These are phyloP conservation scores for Hymenotorrendiella dingleyae DNA, from an alignment of 2,329 filamentous ascomycete species.

Conservation along the genomic window DNA sequence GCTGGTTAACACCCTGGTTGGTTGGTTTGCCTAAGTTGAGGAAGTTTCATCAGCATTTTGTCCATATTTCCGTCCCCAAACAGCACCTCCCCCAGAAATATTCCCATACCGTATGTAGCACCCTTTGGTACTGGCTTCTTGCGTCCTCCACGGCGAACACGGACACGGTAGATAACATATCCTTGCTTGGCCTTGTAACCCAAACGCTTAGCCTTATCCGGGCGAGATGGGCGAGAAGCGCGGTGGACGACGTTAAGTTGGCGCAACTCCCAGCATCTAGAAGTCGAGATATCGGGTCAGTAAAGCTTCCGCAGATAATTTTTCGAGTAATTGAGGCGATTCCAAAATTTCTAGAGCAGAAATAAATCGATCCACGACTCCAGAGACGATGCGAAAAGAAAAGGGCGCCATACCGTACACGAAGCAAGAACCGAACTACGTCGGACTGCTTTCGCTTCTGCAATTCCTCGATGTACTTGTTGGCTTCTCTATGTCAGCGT, in stretches of 20 bases:
- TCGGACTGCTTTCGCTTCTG: slow-evolving; percentile 99
- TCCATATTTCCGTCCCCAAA: slow-evolving; percentile 9
- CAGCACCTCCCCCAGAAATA: not conserved
- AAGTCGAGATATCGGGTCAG: too few species aligned
- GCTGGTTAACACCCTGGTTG: slow-evolving; percentile 99
- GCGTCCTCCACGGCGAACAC: slow-evolving; percentile 96
- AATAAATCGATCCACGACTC: too few species aligned
- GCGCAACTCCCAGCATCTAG: slow-evolving; percentile 99
- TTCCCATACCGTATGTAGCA: slow-evolving; percentile 89
- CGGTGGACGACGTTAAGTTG: slow-evolving; percentile 99
- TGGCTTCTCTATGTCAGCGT: too few species aligned
- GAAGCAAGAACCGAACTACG: slow-evolving; percentile 99
- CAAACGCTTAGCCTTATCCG: slow-evolving; percentile 99
- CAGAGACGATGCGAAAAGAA: too few species aligned
- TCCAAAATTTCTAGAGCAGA: too few species aligned
- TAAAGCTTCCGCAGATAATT: slow-evolving; percentile 78
- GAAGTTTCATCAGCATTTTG: slow-evolving; percentile 2
- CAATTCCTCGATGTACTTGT: slow-evolving; percentile 99
- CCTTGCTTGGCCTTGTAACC: slow-evolving; percentile 99
- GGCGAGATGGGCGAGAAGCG: slow-evolving; percentile 93
- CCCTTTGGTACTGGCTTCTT: slow-evolving; percentile 96
- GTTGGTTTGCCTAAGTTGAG: slow-evolving; percentile 89
- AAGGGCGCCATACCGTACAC: slow-evolving; percentile 98
- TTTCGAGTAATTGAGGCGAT: too few species aligned
- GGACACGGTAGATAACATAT: slow-evolving; percentile 99